Percentiles rank a stretch among this genome's conserved stretches.
Conservation (phyloP, 2,329 filamentous ascomycete genomes). For the Sporothrix euskadiensis region DNA sequence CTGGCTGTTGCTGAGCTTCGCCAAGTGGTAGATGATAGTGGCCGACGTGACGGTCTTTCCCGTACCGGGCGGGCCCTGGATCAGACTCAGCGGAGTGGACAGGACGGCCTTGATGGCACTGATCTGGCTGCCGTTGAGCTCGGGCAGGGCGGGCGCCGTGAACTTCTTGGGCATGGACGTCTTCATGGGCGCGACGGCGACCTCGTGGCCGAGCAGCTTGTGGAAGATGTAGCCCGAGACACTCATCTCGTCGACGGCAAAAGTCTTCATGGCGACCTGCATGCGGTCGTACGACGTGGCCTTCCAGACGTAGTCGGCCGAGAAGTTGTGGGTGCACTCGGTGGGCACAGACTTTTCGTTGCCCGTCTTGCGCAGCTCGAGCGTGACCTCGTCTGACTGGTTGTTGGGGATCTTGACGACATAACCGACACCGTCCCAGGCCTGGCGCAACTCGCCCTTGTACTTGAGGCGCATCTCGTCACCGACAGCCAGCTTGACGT, state of each 20-base stretch:
- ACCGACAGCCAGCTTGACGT: slow-evolving; percentile 95
- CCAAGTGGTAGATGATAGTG: slow-evolving; percentile 96
- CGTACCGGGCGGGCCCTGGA: slow-evolving; percentile 94
- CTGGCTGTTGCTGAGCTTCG: slow-evolving; percentile 91
- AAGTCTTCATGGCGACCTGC: slow-evolving; percentile 99
- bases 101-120: slow-evolving; percentile 94
- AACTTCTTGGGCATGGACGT: slow-evolving; percentile 95
- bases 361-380: slow-evolving; percentile 89
- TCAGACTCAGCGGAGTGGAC: slow-evolving; percentile 89
- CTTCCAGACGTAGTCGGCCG: slow-evolving; percentile 99
- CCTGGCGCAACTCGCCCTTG: slow-evolving; percentile 84
- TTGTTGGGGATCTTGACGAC: slow-evolving; percentile 99
- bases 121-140: slow-evolving; percentile 93
- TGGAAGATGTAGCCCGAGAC: slow-evolving; percentile 99
- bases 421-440: slow-evolving; percentile 98
- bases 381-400: slow-evolving; percentile 94
- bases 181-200: slow-evolving; percentile 92
- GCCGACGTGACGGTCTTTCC: slow-evolving; percentile 98
- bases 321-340: slow-evolving; percentile 96
- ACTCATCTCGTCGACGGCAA: slow-evolving; percentile 96
- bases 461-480: slow-evolving; percentile 98
- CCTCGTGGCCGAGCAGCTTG: slow-evolving; percentile 90
- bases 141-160: slow-evolving; percentile 88
- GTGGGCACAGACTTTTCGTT: slow-evolving; percentile 96
- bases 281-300: slow-evolving; percentile 98